A percentile compares a stretch with the other conserved stretches of the same genome.
Evolutionary conservation across 2,329 filamentous ascomycete species (phyloP).

Genomic region (Diaporthe vexans): DNA sequence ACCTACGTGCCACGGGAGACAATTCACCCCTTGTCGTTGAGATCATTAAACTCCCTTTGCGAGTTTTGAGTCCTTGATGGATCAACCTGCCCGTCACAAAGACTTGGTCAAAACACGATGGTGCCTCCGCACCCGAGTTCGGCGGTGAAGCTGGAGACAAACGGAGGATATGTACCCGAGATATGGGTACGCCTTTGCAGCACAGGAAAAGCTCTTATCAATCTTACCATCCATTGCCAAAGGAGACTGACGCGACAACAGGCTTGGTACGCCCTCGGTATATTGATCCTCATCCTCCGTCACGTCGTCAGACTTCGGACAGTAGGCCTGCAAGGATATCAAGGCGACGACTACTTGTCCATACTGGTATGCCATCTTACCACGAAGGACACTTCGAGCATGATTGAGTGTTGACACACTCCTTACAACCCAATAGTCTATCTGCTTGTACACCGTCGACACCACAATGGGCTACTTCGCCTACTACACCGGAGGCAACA

Average conservation of each 20-base stretch:
- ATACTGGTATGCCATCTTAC: neutral
- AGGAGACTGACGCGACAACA: neutral
- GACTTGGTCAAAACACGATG: neutral
- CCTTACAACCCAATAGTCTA: neutral
- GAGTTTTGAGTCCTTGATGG: neutral
- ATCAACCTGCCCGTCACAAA: neutral
- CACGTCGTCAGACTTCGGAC: conserved; percentile 15
- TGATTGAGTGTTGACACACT: neutral
- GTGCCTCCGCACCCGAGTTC: conserved; percentile 13
- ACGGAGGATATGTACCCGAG: conserved; percentile 5
- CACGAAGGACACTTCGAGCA: neutral
- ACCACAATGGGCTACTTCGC: conserved; percentile 26
- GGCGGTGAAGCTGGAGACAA: conserved; percentile 9
- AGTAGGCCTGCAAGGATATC: neutral
- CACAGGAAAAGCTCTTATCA: too few species aligned
- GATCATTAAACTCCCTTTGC: neutral
- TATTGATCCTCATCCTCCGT: conserved; percentile 11
- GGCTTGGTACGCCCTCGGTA: conserved; percentile 9
- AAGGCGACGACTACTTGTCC: conserved; percentile 21
- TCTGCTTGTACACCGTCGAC: conserved; percentile 1
- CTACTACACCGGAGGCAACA: conserved; percentile 16
- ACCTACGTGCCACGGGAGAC: neutral
- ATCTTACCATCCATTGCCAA: too few species aligned
- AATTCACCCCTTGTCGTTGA: neutral
- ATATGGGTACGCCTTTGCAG: neutral